Evolutionary conservation across 306 rosid genomes (phyloP).

Genomic region (Cajanus cajan): DNA sequence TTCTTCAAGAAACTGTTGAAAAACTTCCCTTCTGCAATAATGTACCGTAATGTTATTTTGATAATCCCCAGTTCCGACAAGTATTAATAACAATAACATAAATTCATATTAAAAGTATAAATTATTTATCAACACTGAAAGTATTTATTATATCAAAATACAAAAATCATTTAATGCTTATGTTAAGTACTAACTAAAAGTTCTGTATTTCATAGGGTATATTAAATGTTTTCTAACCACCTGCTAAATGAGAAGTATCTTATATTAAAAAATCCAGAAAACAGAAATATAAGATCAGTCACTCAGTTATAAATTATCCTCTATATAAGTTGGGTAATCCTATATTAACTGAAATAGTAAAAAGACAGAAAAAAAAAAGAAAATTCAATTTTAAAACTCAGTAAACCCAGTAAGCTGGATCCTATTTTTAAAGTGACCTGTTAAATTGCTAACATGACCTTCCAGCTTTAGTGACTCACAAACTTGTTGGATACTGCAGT

Average conservation of each 20-base stretch:
- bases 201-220: neutral
- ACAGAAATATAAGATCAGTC: conserved; percentile 13
- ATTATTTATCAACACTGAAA: neutral
- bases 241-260: conserved; percentile 11
- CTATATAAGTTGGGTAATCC: conserved; percentile 11
- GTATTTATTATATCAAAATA: neutral
- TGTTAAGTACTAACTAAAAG: neutral
- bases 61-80: conserved; percentile 20
- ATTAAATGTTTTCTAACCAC: neutral
- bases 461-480: neutral
- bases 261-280: no score
- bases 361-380: neutral
- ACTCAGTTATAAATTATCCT: neutral
- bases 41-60: conserved; percentile 30
- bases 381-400: conserved; percentile 6
- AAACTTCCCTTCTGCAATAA: conserved; percentile 58
- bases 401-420: conserved; percentile 8
- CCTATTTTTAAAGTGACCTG: neutral
- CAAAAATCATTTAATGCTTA: neutral
- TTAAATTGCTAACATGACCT: neutral
- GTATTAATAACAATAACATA: conserved; percentile 2
- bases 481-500: neutral
- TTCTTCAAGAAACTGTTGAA: conserved; percentile 44
- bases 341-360: neutral
- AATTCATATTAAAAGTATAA: neutral